Conservation (phyloP, 2,329 filamentous ascomycete species). For the Fusarium sp. region DNA sequence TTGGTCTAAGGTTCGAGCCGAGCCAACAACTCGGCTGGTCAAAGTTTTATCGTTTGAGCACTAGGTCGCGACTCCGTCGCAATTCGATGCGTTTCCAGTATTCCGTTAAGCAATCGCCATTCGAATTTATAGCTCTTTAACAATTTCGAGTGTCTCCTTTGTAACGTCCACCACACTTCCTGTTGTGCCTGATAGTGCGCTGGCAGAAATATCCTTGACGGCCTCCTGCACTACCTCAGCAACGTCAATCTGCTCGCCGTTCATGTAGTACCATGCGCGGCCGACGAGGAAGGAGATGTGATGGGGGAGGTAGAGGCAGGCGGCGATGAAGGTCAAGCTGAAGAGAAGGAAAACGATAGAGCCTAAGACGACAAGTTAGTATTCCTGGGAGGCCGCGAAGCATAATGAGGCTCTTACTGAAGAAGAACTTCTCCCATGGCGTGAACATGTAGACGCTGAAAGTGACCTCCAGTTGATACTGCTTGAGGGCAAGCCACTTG, state of each 20-base stretch:
- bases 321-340: constrained; percentile 86
- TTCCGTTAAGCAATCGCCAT: background rate
- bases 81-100: background rate
- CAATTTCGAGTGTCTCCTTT: constrained; percentile 44
- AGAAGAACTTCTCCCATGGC: constrained; percentile 94
- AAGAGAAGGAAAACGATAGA: constrained; percentile 91
- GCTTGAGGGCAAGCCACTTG: constrained; percentile 92
- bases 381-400: background rate
- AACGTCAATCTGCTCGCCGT: constrained; percentile 76
- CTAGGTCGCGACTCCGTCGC: background rate
- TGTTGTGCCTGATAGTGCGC: constrained; percentile 46
- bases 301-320: constrained; percentile 91
- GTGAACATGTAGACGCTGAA: constrained; percentile 98
- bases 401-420: constrained; percentile 74
- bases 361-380: constrained; percentile 67
- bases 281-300: constrained; percentile 85
- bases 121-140: constrained; percentile 52
- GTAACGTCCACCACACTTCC: constrained; percentile 42
- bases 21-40: background rate
- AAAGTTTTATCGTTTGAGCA: background rate
- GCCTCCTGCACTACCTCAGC: constrained; percentile 51
- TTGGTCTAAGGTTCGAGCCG: background rate
- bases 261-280: constrained; percentile 94
- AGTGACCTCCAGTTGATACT: constrained; percentile 98
- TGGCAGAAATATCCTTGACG: constrained; percentile 49